phyloP scores from a whole-genome alignment of 2,329 filamentous ascomycete species.

The Hypoxylon sp. region DNA sequence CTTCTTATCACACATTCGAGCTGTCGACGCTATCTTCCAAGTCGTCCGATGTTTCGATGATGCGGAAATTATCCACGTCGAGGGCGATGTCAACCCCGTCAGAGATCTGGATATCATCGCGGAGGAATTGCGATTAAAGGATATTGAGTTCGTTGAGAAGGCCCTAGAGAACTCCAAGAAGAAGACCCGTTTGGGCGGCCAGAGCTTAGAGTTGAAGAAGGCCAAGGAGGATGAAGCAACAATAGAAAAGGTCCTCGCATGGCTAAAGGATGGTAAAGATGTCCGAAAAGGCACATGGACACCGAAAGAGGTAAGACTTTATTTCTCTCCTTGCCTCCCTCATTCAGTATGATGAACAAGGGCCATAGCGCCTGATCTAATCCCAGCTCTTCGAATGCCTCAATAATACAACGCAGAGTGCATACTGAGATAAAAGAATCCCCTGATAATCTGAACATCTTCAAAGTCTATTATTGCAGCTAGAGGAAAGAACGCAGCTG shows the following conservation, averaged over 20 bases:
- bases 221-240: constrained; percentile 93
- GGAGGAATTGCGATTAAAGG: constrained; percentile 96
- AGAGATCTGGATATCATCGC: constrained; percentile 97
- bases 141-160: constrained; percentile 99
- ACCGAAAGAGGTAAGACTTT: constrained; percentile 89
- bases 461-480: constrained; percentile 34
- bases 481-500: constrained; percentile 46
- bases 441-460: constrained; percentile 69
- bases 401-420: constrained; percentile 80
- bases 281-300: constrained; percentile 91
- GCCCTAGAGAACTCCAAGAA: constrained; percentile 92
- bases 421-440: constrained; percentile 87
- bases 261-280: constrained; percentile 90
- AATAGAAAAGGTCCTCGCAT: constrained; percentile 89
- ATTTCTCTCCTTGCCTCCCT: constrained; percentile 38
- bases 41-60: constrained; percentile 98
- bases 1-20: constrained; percentile 98
- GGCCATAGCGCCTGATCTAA: constrained; percentile 94
- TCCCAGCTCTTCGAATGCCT: constrained; percentile 99
- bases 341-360: constrained; percentile 90
- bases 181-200: constrained; percentile 93
- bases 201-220: constrained; percentile 98
- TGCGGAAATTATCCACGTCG: constrained; percentile 99
- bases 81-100: constrained; percentile 96
- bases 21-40: constrained; percentile 98